phyloP scores from a whole-genome alignment of 805 yeast genomes.

The Starmerella stellata region DNA sequence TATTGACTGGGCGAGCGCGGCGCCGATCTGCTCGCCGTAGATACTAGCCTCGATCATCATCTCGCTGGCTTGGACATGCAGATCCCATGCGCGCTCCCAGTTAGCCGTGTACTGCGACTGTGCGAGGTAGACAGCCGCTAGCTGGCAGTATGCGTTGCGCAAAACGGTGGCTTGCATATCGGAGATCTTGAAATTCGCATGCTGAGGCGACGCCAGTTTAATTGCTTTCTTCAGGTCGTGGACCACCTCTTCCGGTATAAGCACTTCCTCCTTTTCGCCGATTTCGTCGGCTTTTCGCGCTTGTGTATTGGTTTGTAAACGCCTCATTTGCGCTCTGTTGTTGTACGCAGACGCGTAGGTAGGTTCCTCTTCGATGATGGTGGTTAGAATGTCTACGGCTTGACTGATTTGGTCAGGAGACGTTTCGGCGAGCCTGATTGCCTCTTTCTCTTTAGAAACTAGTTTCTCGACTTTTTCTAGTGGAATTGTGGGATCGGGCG shows the following conservation, averaged over 20 bases:
- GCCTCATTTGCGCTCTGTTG: slow-evolving; percentile 21
- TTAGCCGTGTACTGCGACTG: slow-evolving; percentile 11
- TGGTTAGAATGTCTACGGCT: slow-evolving; percentile 14
- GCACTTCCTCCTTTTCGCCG: too few species aligned
- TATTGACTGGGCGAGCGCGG: slow-evolving; percentile 16
- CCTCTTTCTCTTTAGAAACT: slow-evolving; percentile 14
- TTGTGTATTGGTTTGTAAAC: neutral
- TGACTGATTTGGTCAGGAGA: neutral
- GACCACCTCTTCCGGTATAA: slow-evolving; percentile 5
- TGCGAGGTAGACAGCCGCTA: slow-evolving; percentile 19
- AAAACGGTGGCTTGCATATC: slow-evolving; percentile 21
- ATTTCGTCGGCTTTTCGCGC: too few species aligned
- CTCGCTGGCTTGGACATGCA: slow-evolving; percentile 20
- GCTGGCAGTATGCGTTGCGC: slow-evolving; percentile 21
- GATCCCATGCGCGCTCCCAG: slow-evolving; percentile 15
- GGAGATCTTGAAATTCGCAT: slow-evolving; percentile 9
- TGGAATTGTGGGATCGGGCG: slow-evolving; percentile 17
- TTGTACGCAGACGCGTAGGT: slow-evolving; percentile 22
- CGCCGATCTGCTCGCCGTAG: slow-evolving; percentile 21
- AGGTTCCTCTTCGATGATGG: slow-evolving; percentile 17
- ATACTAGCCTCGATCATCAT: slow-evolving; percentile 19
- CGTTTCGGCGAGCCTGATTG: slow-evolving; percentile 9
- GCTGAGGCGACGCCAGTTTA: slow-evolving; percentile 17
- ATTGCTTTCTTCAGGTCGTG: slow-evolving; percentile 18
- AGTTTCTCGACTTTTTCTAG: slow-evolving; percentile 10